phyloP scores from a whole-genome alignment of 495 filamentous ascomycete genomes.

The Aspergillus egyptiacus region DNA sequence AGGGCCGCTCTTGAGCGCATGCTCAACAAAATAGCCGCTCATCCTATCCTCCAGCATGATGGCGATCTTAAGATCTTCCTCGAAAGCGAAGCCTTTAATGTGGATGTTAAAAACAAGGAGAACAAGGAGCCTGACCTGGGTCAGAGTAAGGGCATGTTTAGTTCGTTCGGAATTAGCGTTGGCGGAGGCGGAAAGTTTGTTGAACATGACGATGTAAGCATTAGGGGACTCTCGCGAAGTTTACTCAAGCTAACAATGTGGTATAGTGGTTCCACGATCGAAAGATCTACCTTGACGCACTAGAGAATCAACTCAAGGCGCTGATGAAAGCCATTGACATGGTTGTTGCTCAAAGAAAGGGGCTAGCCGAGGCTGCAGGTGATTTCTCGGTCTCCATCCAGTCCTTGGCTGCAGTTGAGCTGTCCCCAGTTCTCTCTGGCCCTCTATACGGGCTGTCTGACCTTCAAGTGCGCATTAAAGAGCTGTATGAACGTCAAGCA shows the following conservation, averaged over 20 bases:
- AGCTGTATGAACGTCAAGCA: conserved; percentile 93
- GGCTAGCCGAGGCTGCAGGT: conserved; percentile 82
- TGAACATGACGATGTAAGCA: conserved; percentile 93
- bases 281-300: conserved; percentile 83
- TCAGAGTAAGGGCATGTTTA: conserved; percentile 90
- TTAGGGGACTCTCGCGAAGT: conserved; percentile 9
- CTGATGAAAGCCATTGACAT: conserved; percentile 89
- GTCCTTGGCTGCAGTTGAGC: conserved; percentile 78
- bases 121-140: conserved; percentile 77
- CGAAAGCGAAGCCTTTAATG: conserved; percentile 89
- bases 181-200: conserved; percentile 81
- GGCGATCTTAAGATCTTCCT: conserved; percentile 91
- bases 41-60: conserved; percentile 89
- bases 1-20: conserved; percentile 89
- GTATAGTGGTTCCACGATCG: conserved; percentile 94
- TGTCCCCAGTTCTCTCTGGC: conserved; percentile 79
- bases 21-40: conserved; percentile 89
- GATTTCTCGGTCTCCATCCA: conserved; percentile 92
- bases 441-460: conserved; percentile 88
- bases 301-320: conserved; percentile 91
- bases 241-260: background rate
- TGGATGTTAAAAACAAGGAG: conserved; percentile 97
- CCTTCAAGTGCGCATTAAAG: conserved; percentile 85
- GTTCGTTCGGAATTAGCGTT: conserved; percentile 71
- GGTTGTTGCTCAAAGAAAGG: conserved; percentile 86